Conservation (phyloP, 2,329 filamentous ascomycete genomes). For the Penicillium sp. region DNA sequence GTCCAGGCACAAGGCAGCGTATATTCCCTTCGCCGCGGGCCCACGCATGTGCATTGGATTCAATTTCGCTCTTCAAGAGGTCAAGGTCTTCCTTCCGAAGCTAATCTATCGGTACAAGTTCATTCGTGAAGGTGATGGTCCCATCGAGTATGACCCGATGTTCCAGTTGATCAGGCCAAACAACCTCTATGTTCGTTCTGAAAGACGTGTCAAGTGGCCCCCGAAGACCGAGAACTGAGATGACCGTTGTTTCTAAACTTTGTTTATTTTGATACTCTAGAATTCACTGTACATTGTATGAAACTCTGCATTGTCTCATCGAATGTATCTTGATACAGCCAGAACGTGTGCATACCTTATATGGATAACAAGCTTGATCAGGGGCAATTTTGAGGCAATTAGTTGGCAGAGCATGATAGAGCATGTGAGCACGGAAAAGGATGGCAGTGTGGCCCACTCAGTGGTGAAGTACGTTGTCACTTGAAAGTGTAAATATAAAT, state of each 20-base stretch:
- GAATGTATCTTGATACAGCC: neutral
- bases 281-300: neutral
- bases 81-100: conserved; percentile 57
- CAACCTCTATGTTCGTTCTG: conserved; percentile 25
- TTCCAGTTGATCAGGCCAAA: conserved; percentile 28
- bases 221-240: conserved; percentile 3
- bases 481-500: too few relatives aligned
- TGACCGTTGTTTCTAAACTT: too few relatives aligned
- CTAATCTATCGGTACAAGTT: conserved; percentile 61
- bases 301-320: neutral
- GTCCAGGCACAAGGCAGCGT: conserved; percentile 51
- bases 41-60: conserved; percentile 61
- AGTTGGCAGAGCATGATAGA: too few relatives aligned
- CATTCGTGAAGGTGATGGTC: conserved; percentile 46
- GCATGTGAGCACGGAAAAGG: too few relatives aligned
- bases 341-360: too few relatives aligned
- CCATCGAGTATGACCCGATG: conserved; percentile 42
- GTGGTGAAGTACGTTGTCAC: too few relatives aligned
- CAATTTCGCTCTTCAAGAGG: conserved; percentile 62
- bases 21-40: conserved; percentile 59
- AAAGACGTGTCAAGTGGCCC: conserved; percentile 17
- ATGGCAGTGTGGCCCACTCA: too few relatives aligned
- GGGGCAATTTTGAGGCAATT: too few relatives aligned
- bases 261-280: neutral
- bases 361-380: too few relatives aligned